These are phyloP conservation scores for Phytophthora fragariae DNA, from an alignment of 352 stramenopile species.

Conservation along the genomic window DNA sequence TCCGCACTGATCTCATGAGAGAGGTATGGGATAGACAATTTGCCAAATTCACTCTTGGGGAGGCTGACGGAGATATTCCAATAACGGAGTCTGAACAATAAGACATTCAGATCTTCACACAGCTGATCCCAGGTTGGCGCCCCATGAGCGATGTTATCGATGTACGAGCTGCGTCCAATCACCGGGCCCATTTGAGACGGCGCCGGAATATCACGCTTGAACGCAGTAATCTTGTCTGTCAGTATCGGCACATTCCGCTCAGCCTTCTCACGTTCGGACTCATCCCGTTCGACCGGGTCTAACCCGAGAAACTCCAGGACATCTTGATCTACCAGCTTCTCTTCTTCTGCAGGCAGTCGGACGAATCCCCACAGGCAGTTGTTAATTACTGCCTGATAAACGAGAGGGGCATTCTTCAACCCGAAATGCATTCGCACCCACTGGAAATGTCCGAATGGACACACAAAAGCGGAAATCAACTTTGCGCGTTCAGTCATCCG, in stretches of 20 bases:
- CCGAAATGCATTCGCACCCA: slow-evolving; percentile 9
- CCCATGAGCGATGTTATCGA: neutral
- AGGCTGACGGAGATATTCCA: slow-evolving; percentile 10
- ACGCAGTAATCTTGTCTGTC: neutral
- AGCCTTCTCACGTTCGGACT: neutral
- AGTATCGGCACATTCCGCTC: neutral
- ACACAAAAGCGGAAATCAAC: slow-evolving; percentile 4
- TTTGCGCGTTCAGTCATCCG: neutral
- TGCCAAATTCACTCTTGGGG: neutral
- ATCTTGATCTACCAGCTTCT: neutral
- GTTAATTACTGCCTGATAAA: slow-evolving; percentile 1
- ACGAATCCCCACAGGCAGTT: slow-evolving; percentile 8
- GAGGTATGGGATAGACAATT: neutral
- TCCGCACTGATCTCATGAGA: slow-evolving; percentile 1
- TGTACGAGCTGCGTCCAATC: neutral
- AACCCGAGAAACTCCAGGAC: neutral
- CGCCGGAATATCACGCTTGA: neutral
- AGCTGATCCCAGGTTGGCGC: neutral
- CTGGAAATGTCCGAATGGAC: slow-evolving; percentile 7
- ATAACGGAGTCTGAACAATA: neutral
- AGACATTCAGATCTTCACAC: neutral
- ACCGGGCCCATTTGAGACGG: neutral
- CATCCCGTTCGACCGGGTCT: neutral
- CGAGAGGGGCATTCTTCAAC: neutral
- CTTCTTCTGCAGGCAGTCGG: neutral